Evolutionary conservation across 176 grass and related monocot genomes (phyloP), one percentile per base, ranked within the genome.

Genomic region (Pontederia paniculata): DNA sequence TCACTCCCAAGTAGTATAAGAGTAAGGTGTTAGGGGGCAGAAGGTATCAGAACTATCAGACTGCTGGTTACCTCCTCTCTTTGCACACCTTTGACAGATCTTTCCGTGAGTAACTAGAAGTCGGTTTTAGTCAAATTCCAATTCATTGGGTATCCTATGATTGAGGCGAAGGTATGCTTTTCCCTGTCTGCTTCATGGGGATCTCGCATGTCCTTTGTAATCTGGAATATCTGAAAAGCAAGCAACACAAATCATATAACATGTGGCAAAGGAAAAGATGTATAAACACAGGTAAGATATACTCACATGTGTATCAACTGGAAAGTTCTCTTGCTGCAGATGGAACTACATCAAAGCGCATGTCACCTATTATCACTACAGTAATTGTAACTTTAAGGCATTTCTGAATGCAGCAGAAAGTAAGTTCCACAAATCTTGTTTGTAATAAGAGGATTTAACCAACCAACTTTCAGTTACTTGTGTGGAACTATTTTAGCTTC

Each of bases 41-140:
- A 9, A 67, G 67, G 65, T 44, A 72, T 44, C 54, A 13, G 52
- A 47, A 54, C 13, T 45, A 48, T 58, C 55, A 5, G 21, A 75
- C 74, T 75, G 70, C 60, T 82, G 19, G 37, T 54, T 47, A 46
- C 51, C 71, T 50, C 51, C 59, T 31, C 73, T 86, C 77, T 60
- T 76, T 17, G 70, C 48, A 77, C 93, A 91, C 56, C 57, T 67
- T 49, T 78, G 82, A 72, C 93, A 91, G 52, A 91, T 68, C 69
- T 87, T 98, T 19, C 93, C 83, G 61, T 98, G 83, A 60, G 93
- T 98, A 46, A 91, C 87, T 66, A 91, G 68, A 66, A 84, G 80
- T 63, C 87, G 88, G 66, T 98, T 98, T 72, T 88, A 81, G 70
- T 91, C 93, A 68, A 98, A 98, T 64, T 98, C 91, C 25, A 88